Conservation (phyloP, 148 eudicot species). For the Silene uniflora region DNA sequence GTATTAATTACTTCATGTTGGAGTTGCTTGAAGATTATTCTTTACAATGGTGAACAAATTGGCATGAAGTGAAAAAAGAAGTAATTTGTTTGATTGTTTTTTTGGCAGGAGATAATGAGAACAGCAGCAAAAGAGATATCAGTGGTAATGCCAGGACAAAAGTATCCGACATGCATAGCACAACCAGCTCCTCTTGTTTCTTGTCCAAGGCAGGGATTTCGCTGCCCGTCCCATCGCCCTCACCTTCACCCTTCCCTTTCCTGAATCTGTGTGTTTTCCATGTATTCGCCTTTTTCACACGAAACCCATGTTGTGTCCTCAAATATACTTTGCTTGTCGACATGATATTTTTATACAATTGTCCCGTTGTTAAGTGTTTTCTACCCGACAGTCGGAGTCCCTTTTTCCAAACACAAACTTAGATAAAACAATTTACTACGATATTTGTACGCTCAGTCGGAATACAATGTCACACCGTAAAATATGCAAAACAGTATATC, state of each 20-base stretch:
- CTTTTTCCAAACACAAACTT: no score
- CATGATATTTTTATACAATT: neutral
- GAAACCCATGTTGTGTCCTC: neutral
- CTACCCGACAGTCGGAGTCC: no score
- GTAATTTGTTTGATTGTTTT: neutral
- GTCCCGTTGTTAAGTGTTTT: no score
- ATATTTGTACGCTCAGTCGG: no score
- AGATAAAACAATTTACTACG: no score
- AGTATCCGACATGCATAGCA: conserved; percentile 31
- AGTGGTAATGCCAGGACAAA: conserved; percentile 31
- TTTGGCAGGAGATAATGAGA: conserved; percentile 11
- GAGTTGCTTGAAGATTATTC: no score
- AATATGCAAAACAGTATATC: neutral
- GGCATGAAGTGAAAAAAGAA: neutral
- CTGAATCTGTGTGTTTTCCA: neutral
- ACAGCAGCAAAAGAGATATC: conserved; percentile 12
- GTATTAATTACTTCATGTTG: no score
- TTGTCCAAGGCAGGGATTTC: conserved; percentile 23
- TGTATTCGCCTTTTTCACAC: neutral
- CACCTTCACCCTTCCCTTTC: neutral
- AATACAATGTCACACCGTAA: no score
- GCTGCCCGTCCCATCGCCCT: conserved; percentile 8
- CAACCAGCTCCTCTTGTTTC: conserved; percentile 33
- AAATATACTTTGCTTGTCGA: neutral
- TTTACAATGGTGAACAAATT: neutral